phyloP scores from a whole-genome alignment of 2,329 filamentous ascomycete species.

The Diatrype stigma region DNA sequence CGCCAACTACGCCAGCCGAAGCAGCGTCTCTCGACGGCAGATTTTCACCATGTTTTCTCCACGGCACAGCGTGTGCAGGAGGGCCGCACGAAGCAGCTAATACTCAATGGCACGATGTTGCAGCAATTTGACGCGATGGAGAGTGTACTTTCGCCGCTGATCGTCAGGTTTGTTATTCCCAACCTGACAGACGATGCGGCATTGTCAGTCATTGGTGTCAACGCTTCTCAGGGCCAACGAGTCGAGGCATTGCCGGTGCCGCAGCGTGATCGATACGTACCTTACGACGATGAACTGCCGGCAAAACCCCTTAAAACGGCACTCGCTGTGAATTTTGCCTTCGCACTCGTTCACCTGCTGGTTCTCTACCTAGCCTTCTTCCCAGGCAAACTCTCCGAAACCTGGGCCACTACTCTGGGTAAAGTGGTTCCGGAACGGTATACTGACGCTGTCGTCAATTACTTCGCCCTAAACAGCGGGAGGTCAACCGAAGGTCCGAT shows the following conservation, averaged over 20 bases:
- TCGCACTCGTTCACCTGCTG: background rate
- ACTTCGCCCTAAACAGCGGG: background rate
- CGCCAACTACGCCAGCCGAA: background rate
- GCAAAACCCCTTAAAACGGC: background rate
- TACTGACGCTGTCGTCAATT: background rate
- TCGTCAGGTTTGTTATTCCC: background rate
- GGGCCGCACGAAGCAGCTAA: background rate
- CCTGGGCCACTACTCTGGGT: background rate
- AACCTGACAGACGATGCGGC: background rate
- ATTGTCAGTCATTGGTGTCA: background rate
- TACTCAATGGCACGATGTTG: background rate
- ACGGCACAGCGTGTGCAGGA: background rate
- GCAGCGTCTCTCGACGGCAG: background rate
- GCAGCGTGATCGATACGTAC: background rate
- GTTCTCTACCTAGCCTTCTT: background rate
- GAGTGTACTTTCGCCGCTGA: background rate
- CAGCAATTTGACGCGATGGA: background rate
- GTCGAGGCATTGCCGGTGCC: background rate
- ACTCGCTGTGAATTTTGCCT: background rate
- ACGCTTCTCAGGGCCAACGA: background rate
- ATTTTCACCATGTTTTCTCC: background rate
- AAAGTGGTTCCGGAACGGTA: background rate
- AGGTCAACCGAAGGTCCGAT: background rate
- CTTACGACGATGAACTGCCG: background rate
- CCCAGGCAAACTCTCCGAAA: background rate